Base-by-base conservation (phyloP, 1,139 yeast species). In the Spathaspora sp. region DNA sequence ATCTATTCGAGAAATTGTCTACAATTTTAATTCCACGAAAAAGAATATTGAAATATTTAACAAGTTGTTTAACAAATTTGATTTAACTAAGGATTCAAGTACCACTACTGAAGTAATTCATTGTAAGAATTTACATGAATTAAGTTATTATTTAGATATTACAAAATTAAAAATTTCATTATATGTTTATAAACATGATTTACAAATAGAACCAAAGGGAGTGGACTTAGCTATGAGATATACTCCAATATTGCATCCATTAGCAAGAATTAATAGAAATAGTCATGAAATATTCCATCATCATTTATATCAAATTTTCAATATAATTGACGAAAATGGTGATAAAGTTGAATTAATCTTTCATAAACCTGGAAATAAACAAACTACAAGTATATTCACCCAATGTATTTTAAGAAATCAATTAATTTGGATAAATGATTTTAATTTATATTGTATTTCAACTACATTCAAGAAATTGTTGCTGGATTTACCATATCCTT, bases 141-240 rank as follows among this genome's bases (percentile, higher is more conserved):
- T 93, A 48, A 81, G 91, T 4, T 72, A 75, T 42, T 67, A 76
- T 51, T 69, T 90, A 16, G 97, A 90, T 63, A 80, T 93, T 44
- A 85, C 95, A 4, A 76, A 76, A 47, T 67, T 93, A 46, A 84
- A 91, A 55, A 84, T 93, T 42, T 86, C 95, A 1, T 75, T 90
- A 36, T 80, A 81, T 43, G 87, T 89, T 3, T 90, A 89, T 63
- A 59, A 72, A 57, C 64, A 72, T 55, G 69, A 76, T 59, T 52
- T 61, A 38, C 64, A 64, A 49, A 50, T 68, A 37, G 71, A 66
- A 45, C 53, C 53, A n/a, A n/a, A 18, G 8, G 57, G 55, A 11
- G 48, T 67, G 8, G 48, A 48, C 8, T 54, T 63, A 20, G 47
- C 60, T 10, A 55, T 54, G 56, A 49, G 59, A 27, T 46, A 53